Evolutionary conservation across 169 alveolate genomes (phyloP).

Genomic region (Plasmodium cynomolgi): DNA sequence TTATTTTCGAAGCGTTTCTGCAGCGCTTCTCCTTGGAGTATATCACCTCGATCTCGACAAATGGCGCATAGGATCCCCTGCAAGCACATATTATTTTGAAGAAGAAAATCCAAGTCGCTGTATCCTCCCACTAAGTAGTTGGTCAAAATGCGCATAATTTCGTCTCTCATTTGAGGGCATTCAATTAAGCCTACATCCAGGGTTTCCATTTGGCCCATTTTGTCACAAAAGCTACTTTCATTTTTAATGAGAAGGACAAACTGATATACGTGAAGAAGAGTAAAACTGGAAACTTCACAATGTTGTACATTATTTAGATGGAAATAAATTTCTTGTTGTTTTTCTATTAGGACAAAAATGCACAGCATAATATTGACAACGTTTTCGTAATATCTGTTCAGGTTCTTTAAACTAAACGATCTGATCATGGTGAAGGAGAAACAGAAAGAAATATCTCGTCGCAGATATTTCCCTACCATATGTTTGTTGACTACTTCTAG

Average conservation of each 20-base stretch:
- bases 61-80: neutral
- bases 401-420: constrained; percentile 31
- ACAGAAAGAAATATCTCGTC: neutral
- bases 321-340: constrained; percentile 30
- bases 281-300: constrained; percentile 1
- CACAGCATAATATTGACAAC: constrained; percentile 34
- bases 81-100: neutral
- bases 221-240: constrained; percentile 19
- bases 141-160: neutral
- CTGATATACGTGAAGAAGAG: constrained; percentile 11
- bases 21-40: neutral
- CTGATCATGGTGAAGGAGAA: constrained; percentile 20
- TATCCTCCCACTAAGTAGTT: neutral
- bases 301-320: constrained; percentile 17
- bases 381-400: constrained; percentile 28
- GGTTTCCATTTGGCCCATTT: constrained; percentile 30
- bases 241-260: constrained; percentile 33
- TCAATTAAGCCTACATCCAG: neutral
- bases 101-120: constrained; percentile 17
- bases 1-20: neutral
- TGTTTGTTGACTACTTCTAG: neutral
- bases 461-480: neutral
- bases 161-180: neutral
- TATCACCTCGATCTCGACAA: neutral
- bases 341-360: constrained; percentile 22